Conservation (phyloP, 2,329 filamentous ascomycete genomes). For the Colletotrichum sublineola region DNA sequence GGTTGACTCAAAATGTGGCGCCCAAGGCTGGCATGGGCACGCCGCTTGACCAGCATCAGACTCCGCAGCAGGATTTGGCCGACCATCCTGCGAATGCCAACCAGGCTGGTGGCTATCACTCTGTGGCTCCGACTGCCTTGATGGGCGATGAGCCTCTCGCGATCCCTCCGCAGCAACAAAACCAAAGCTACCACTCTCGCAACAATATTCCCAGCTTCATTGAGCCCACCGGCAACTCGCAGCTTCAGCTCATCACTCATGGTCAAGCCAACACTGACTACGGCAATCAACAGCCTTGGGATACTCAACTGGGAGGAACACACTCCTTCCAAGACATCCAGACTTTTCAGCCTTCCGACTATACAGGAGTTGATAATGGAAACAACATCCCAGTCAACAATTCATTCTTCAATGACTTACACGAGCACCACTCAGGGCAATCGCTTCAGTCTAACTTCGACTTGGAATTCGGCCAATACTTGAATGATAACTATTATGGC, state of each 20-base stretch:
- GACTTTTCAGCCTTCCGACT: neutral
- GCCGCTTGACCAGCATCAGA: neutral
- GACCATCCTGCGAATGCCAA: neutral
- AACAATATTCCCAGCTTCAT: neutral
- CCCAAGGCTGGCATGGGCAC: neutral
- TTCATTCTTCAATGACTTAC: neutral
- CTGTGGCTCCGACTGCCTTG: neutral
- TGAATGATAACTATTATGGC: neutral
- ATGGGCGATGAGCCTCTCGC: neutral
- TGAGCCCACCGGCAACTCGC: neutral
- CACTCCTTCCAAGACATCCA: neutral
- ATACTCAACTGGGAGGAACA: neutral
- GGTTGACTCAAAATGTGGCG: neutral
- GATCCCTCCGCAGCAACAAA: neutral
- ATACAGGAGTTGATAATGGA: neutral
- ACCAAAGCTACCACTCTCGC: neutral
- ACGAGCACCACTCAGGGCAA: neutral
- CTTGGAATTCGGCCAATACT: neutral
- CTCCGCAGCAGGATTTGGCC: neutral
- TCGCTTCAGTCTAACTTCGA: neutral
- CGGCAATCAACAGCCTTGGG: neutral
- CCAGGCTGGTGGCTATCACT: too few relatives aligned
- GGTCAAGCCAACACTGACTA: neutral
- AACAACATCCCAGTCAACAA: neutral
- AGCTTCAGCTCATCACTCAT: neutral